A percentile compares a stretch with the other conserved stretches of the same genome.
Evolutionary conservation across 129 eudicot genomes (phyloP).

Genomic region (Helichrysum umbraculigerum): DNA sequence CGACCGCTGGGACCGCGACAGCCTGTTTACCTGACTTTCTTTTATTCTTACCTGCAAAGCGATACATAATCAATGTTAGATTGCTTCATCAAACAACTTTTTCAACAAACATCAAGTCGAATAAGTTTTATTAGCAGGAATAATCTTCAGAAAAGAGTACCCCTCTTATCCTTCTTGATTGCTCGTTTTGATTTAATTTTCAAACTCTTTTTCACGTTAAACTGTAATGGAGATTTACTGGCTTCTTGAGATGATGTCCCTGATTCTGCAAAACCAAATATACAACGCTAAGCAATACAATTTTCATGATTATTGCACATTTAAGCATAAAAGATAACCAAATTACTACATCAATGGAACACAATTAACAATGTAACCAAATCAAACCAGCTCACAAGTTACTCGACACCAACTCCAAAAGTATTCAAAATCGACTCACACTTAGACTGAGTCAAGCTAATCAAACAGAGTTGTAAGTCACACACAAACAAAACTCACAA

Average conservation of each 20-base stretch:
- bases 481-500: not conserved
- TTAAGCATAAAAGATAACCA: not conserved
- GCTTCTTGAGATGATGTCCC: constrained; percentile 46
- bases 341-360: not conserved
- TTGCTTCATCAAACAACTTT: not conserved
- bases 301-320: not conserved
- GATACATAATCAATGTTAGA: not conserved
- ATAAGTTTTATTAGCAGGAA: constrained; percentile 4
- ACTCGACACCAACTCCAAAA: not conserved
- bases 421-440: not conserved
- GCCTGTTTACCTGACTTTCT: constrained; percentile 38
- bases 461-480: not conserved
- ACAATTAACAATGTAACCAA: not conserved
- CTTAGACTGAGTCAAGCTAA: not conserved
- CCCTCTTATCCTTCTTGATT: constrained; percentile 58
- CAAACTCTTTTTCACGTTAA: constrained; percentile 69
- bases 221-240: constrained; percentile 45
- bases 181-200: constrained; percentile 51
- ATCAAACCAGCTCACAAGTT: not conserved
- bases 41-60: constrained; percentile 50
- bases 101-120: not conserved
- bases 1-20: too few species aligned
- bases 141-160: constrained; percentile 21
- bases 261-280: constrained; percentile 25
- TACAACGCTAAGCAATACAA: constrained; percentile 9